phyloP scores from a whole-genome alignment of 2,329 filamentous ascomycete species.

The Apiospora saccharicola region DNA sequence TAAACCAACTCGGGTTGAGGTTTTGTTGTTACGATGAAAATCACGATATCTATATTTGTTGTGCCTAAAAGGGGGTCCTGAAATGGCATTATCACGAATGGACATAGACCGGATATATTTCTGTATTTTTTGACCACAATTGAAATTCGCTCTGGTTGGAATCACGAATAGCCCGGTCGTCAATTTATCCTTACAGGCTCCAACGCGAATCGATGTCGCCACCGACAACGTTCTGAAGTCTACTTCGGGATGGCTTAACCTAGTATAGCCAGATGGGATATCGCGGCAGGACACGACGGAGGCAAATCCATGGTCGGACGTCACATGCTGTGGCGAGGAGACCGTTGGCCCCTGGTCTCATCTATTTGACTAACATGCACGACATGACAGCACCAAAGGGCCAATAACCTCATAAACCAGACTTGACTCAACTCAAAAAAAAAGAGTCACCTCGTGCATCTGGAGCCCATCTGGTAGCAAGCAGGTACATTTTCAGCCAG shows the following conservation, averaged over 20 bases:
- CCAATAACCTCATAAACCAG: neutral
- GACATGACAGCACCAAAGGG: neutral
- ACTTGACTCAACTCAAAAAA: neutral
- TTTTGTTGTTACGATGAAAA: neutral
- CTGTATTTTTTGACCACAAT: neutral
- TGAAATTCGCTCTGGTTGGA: neutral
- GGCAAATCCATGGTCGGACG: neutral
- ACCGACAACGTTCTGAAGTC: neutral
- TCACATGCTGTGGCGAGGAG: slow-evolving; percentile 14
- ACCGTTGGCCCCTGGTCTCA: slow-evolving; percentile 14
- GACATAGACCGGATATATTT: neutral
- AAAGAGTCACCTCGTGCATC: neutral
- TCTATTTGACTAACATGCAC: neutral
- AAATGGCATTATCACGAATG: no score
- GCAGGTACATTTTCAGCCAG: neutral
- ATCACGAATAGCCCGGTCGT: neutral
- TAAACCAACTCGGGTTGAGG: no score
- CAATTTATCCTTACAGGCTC: neutral
- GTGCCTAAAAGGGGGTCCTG: neutral
- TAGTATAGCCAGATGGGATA: neutral
- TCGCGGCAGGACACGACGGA: neutral
- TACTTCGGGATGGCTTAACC: neutral
- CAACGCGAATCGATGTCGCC: neutral
- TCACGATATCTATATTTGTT: neutral
- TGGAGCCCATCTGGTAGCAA: neutral